Evolutionary conservation across 2,329 filamentous ascomycete species (phyloP).

Genomic region (Exophiala lecanii-corni): DNA sequence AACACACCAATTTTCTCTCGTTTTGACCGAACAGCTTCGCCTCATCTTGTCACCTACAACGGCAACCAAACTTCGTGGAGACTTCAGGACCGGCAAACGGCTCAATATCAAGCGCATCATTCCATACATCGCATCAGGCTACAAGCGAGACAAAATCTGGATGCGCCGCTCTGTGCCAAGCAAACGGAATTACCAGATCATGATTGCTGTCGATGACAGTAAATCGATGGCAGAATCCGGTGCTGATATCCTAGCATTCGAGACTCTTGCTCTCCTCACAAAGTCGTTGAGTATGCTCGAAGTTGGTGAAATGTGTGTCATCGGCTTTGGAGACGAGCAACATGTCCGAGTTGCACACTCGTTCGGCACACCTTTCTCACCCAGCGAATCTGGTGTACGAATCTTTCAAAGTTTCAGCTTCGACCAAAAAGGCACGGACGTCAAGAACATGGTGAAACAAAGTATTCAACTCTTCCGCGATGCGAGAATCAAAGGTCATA

Average conservation of each 20-base stretch:
- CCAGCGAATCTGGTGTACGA: constrained; percentile 70
- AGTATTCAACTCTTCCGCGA: constrained; percentile 77
- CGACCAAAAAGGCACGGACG: constrained; percentile 78
- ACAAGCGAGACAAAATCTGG: constrained; percentile 99
- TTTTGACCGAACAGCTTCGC: constrained; percentile 88
- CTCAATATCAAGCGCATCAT: constrained; percentile 99
- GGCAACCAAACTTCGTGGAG: constrained; percentile 91
- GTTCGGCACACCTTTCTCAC: constrained; percentile 73
- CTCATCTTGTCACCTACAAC: constrained; percentile 92
- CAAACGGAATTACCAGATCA: constrained; percentile 93
- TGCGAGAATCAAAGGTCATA: constrained; percentile 58
- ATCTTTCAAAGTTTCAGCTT: constrained; percentile 84
- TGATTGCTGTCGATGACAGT: constrained; percentile 94
- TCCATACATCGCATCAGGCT: constrained; percentile 94
- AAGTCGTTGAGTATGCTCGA: constrained; percentile 88
- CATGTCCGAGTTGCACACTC: constrained; percentile 79
- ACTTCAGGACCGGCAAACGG: constrained; percentile 94
- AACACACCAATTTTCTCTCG: constrained; percentile 80
- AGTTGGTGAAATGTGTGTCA: constrained; percentile 84
- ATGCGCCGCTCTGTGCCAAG: constrained; percentile 88
- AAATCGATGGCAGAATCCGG: constrained; percentile 84
- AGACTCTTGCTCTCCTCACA: constrained; percentile 87
- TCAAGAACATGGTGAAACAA: constrained; percentile 69
- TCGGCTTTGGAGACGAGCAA: constrained; percentile 73
- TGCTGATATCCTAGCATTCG: constrained; percentile 76